Evolutionary conservation across 192 early-diverging fungal genomes (phyloP).

Genomic region (Coemansia sp.): DNA sequence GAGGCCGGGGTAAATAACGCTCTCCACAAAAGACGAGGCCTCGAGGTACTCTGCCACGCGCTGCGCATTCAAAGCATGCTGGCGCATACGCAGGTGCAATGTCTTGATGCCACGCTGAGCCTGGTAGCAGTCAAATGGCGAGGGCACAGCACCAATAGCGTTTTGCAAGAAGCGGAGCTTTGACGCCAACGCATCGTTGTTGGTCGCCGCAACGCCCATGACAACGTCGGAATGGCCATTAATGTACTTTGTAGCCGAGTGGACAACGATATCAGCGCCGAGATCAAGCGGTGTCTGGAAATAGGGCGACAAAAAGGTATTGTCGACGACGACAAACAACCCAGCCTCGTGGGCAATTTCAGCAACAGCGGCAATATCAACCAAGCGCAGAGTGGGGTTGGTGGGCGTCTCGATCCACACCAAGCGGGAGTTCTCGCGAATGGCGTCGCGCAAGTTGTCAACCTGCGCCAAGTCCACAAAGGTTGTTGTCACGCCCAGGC

Average conservation of each 20-base stretch:
- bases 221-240: conserved; percentile 99
- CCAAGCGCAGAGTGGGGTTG: conserved; percentile 82
- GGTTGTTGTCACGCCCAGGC: conserved; percentile 67
- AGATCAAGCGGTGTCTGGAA: conserved; percentile 88
- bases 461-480: conserved; percentile 80
- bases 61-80: conserved; percentile 84
- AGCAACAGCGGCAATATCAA: conserved; percentile 76
- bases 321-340: conserved; percentile 76
- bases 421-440: conserved; percentile 76
- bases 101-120: conserved; percentile 96
- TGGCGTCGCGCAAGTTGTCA: conserved; percentile 61
- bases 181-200: conserved; percentile 68
- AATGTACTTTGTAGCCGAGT: conserved; percentile 98
- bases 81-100: conserved; percentile 91
- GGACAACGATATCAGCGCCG: conserved; percentile 97
- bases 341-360: conserved; percentile 65
- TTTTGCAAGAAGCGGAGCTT: conserved; percentile 94
- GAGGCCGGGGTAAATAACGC: conserved; percentile 95
- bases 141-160: conserved; percentile 94
- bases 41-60: conserved; percentile 82
- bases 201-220: conserved; percentile 92
- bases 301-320: conserved; percentile 88
- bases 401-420: conserved; percentile 90
- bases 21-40: conserved; percentile 68
- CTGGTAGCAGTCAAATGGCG: conserved; percentile 96